Percentiles rank a stretch among this genome's conserved stretches.
These are phyloP conservation scores for Geranium incanum DNA, from an alignment of 441 rosid genomes.

Conservation along the genomic window DNA sequence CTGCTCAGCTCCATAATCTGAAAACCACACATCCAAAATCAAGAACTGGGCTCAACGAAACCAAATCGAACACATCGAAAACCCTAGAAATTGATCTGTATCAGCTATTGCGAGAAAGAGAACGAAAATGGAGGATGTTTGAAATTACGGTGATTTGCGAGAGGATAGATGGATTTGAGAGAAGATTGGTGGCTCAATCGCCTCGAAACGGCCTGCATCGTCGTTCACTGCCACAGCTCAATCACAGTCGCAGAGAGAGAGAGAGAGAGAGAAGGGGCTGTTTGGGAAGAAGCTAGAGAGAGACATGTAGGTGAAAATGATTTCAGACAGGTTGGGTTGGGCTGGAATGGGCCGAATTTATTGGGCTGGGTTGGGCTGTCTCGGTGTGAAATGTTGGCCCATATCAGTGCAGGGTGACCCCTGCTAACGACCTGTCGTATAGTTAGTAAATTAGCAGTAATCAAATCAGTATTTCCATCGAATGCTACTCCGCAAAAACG, in stretches of 20 bases:
- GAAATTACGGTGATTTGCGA: conserved; percentile 48
- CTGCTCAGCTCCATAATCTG: conserved; percentile 58
- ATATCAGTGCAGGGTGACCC: not conserved
- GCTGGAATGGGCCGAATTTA: too few species aligned
- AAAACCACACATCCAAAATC: not conserved
- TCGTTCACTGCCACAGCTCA: conserved; percentile 25
- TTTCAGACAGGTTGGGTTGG: not conserved
- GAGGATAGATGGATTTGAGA: conserved; percentile 44
- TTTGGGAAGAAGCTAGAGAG: not conserved
- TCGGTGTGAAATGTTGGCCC: not conserved
- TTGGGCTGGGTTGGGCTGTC: not conserved
- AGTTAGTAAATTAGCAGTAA: too few species aligned
- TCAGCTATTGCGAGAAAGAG: not conserved
- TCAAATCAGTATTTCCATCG: too few species aligned
- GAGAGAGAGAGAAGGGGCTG: conserved; percentile 18
- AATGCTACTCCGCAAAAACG: too few species aligned
- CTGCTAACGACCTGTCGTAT: too few species aligned
- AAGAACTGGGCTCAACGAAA: not conserved
- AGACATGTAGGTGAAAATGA: not conserved
- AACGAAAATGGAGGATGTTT: conserved; percentile 12
- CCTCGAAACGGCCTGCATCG: conserved; percentile 71
- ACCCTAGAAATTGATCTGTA: not conserved
- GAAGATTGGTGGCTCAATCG: conserved; percentile 54
- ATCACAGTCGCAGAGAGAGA: conserved; percentile 15
- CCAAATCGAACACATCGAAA: not conserved